A percentile compares a stretch with the other conserved stretches of the same genome.
These are phyloP conservation scores for Colletotrichum simmondsii DNA, from an alignment of 2,329 filamentous ascomycete genomes.

Conservation along the genomic window DNA sequence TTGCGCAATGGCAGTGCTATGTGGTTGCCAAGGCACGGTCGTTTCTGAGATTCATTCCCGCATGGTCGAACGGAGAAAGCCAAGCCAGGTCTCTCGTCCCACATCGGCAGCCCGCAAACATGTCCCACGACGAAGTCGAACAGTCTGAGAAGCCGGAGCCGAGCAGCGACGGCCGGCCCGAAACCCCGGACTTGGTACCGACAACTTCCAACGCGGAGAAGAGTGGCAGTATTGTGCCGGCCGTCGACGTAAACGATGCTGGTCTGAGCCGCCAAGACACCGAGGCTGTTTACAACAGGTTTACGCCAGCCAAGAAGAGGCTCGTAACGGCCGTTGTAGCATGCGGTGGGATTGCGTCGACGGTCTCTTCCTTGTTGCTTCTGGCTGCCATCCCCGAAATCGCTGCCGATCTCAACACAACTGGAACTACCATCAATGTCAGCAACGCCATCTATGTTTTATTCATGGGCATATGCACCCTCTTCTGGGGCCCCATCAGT, in stretches of 20 bases:
- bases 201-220: constrained; percentile 30
- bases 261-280: constrained; percentile 28
- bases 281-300: constrained; percentile 20
- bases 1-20: background rate
- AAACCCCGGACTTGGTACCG: background rate
- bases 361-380: constrained; percentile 53
- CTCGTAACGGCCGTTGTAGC: constrained; percentile 25
- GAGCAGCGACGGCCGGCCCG: background rate
- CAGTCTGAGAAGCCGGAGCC: constrained; percentile 2
- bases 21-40: too few species aligned
- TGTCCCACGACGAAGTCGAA: constrained; percentile 11
- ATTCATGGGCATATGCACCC: constrained; percentile 75
- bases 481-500: constrained; percentile 75
- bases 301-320: constrained; percentile 13
- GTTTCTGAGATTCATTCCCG: background rate
- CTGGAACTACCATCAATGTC: constrained; percentile 74
- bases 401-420: constrained; percentile 71
- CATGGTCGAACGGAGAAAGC: background rate
- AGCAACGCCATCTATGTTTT: constrained; percentile 78
- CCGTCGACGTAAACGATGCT: background rate
- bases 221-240: constrained; percentile 9
- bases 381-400: constrained; percentile 81
- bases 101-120: background rate
- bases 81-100: background rate
- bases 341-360: constrained; percentile 24